Evolutionary conservation across 768 basidiomycete species (phyloP), one percentile per base, ranked within the genome.

Genomic region (Tylopilus cervinicoccineus): DNA sequence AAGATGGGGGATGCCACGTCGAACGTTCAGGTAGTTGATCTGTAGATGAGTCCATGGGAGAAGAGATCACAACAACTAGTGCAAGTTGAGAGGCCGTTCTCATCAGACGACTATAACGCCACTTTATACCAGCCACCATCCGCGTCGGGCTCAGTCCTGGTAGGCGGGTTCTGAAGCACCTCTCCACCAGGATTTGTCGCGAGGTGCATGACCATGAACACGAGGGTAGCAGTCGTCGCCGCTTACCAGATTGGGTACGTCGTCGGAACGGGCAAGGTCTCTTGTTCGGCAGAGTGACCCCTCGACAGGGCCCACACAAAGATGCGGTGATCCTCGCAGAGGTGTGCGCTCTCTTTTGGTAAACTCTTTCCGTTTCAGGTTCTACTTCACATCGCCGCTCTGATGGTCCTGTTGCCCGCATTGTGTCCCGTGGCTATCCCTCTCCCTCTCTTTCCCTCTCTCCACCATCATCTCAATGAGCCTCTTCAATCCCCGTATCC

Each of bases 401-500:
- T 38, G 40, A n/a, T n/a, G n/a, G n/a, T n/a, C n/a, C n/a, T 39
- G 44, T 48, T 45, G 34, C 17, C 43, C 48, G 45, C 32, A 48
- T 22, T 53, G 43, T 22, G 44, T 23, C 51, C 58, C 41, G 41
- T 45, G 42, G 34, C 43, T 40, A 46, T 38, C 12, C 1, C 5
- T 36, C 33, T 34, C 29, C 28, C 39, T 44, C 32, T 19, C 29
- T n/a, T 20, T 0, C n/a, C 19, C 38, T 28, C 27, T 11, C 31
- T 2, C 45, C 19, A 22, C n/a, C 32, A 9, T 28, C 26, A 17
- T 6, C 19, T 10, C 39, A n/a, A 83, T 81, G 80, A 76, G 75
- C 61, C 71, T 83, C 50, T 87, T 88, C 70, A 87, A 86, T 62
- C 84, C 84, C 4, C 84, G 81, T 60, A 87, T 87, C 51, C 72